Conservation (phyloP, 2,329 filamentous ascomycete genomes). For the Neonectria neomacrospora region DNA sequence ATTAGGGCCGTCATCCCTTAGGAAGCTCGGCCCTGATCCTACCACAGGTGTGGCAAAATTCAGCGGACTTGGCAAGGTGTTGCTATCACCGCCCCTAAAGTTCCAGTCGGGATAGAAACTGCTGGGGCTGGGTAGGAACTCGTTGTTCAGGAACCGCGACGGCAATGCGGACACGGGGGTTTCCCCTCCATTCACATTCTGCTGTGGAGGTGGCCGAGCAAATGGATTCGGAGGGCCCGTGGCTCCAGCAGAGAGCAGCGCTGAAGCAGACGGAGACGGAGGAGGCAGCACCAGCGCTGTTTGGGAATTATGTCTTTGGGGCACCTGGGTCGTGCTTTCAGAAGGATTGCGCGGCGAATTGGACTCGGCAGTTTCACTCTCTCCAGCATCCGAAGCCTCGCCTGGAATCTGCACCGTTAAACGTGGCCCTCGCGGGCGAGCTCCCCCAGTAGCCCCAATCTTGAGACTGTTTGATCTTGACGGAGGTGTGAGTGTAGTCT, state of each 20-base stretch:
- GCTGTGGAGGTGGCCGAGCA: conserved; percentile 83
- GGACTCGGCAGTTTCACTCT: conserved; percentile 79
- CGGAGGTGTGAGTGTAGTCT: conserved; percentile 74
- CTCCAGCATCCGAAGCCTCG: conserved; percentile 79
- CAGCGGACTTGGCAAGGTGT: conserved; percentile 90
- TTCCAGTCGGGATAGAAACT: conserved; percentile 95
- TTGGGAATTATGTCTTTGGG: conserved; percentile 65
- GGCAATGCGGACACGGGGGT: conserved; percentile 94
- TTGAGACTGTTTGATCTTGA: conserved; percentile 82
- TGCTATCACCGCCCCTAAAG: conserved; percentile 76
- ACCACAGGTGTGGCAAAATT: conserved; percentile 88
- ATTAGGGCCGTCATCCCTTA: conserved; percentile 63
- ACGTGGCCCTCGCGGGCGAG: conserved; percentile 80
- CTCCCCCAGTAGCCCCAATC: conserved; percentile 65
- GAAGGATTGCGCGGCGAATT: conserved; percentile 69
- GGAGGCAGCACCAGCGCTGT: conserved; percentile 85
- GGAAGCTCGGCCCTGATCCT: conserved; percentile 70
- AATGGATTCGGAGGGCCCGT: conserved; percentile 96
- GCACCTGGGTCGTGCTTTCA: conserved; percentile 66
- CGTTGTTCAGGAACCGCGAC: conserved; percentile 88
- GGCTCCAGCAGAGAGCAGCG: conserved; percentile 89
- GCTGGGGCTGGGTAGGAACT: conserved; percentile 88
- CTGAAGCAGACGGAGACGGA: conserved; percentile 88
- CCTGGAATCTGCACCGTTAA: conserved; percentile 96
- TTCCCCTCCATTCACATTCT: conserved; percentile 62